Percentiles rank a stretch among this genome's conserved stretches.
These are phyloP conservation scores for Marasmius fiardii DNA, from an alignment of 1,284 basidiomycete genomes.

Conservation along the genomic window DNA sequence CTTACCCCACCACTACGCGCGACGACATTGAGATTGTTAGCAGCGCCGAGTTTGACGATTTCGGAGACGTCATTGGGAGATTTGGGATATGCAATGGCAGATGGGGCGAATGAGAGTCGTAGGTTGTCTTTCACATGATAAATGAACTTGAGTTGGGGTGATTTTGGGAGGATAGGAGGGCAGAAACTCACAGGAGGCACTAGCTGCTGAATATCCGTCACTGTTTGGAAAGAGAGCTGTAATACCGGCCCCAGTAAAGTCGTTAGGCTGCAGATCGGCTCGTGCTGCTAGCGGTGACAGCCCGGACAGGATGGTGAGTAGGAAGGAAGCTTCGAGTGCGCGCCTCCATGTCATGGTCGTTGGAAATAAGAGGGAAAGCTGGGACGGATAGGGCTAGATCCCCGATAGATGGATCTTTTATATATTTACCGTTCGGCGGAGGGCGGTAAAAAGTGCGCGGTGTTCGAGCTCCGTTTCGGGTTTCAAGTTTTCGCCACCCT, in stretches of 20 bases:
- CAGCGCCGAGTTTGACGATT: not conserved
- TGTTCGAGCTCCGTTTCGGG: no score
- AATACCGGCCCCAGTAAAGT: constrained; percentile 8
- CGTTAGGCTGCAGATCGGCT: not conserved
- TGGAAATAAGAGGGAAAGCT: not conserved
- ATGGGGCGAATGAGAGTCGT: not conserved
- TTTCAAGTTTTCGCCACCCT: no score
- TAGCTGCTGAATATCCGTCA: constrained; percentile 19
- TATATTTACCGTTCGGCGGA: no score
- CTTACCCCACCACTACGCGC: not conserved
- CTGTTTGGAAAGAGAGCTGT: constrained; percentile 14
- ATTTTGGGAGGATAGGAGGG: not conserved
- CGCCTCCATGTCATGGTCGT: no score
- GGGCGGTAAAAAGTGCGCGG: no score
- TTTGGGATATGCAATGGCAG: not conserved
- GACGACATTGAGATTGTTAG: not conserved
- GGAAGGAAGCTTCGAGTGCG: no score
- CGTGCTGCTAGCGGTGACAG: no score
- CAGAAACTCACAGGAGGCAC: constrained; percentile 28
- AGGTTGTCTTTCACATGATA: not conserved
- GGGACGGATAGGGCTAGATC: not conserved
- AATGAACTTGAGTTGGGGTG: not conserved
- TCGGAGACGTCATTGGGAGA: not conserved
- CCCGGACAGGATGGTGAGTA: no score
- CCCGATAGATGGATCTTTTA: no score